These are phyloP conservation scores for Sphagnum fallax DNA, from an alignment of 228 moss, liverwort and hornwort genomes.

Conservation along the genomic window DNA sequence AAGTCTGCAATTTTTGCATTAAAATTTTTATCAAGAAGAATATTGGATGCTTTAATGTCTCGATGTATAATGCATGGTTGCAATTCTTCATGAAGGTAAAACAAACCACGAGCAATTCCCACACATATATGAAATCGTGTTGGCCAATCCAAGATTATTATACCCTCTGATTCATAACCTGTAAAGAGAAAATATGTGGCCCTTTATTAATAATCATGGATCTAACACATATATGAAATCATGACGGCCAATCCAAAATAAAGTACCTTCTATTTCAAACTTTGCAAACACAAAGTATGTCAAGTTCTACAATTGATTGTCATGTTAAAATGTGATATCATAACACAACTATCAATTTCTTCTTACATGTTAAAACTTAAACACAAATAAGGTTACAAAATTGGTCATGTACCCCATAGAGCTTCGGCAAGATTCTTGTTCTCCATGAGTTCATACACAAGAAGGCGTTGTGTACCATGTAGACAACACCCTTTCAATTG, in stretches of 20 bases:
- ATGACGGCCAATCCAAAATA: background rate
- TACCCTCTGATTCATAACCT: background rate
- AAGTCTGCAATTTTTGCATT: slow-evolving; percentile 24
- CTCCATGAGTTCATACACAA: slow-evolving; percentile 17
- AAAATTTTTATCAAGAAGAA: slow-evolving; percentile 15
- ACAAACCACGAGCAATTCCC: slow-evolving; percentile 14
- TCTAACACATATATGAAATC: background rate
- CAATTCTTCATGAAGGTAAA: slow-evolving; percentile 24
- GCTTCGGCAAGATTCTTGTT: slow-evolving; percentile 9
- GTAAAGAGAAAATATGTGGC: background rate
- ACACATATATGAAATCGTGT: slow-evolving; percentile 13
- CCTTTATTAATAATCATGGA: background rate
- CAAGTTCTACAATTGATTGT: background rate
- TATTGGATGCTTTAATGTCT: slow-evolving; percentile 13
- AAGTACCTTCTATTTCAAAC: background rate
- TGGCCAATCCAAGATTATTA: slow-evolving; percentile 9
- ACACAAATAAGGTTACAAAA: no score
- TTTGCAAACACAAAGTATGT: background rate
- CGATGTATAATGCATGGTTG: slow-evolving; percentile 21
- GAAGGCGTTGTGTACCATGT: slow-evolving; percentile 17
- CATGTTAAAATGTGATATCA: no score
- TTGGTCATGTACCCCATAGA: slow-evolving; percentile 2
- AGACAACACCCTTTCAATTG: slow-evolving; percentile 20
- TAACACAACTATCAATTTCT: background rate
- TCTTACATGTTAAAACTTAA: background rate